These are phyloP conservation scores for Chalciporus sp. DNA, from an alignment of 1,284 basidiomycete genomes.

Conservation along the genomic window DNA sequence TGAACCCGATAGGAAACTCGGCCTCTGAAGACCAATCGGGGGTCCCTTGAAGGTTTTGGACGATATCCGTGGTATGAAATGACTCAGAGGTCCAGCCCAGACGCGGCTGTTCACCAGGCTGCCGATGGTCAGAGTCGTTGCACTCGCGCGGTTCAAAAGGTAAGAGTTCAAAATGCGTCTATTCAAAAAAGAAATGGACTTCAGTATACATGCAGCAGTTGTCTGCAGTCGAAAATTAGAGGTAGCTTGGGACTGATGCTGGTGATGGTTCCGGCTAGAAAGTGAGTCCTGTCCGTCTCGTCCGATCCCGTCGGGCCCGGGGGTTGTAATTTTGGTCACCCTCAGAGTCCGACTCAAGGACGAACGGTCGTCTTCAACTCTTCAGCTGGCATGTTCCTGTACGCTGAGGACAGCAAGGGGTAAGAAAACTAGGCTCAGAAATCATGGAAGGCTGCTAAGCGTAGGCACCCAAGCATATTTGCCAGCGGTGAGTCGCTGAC, in stretches of 20 bases:
- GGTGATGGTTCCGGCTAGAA: no score
- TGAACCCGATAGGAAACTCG: conserved; percentile 1
- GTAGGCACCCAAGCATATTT: no score
- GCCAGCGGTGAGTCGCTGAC: no score
- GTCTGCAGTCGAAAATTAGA: neutral
- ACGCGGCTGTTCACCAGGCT: neutral
- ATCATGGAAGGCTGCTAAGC: no score
- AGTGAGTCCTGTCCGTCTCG: no score
- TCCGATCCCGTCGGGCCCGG: no score
- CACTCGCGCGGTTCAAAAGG: neutral
- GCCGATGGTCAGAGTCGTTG: neutral
- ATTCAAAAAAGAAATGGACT: neutral
- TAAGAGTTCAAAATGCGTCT: neutral
- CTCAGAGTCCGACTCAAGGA: no score
- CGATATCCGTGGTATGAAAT: neutral
- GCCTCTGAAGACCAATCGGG: neutral
- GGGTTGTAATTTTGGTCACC: no score
- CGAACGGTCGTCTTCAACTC: no score
- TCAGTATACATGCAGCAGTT: neutral
- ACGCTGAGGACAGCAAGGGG: no score
- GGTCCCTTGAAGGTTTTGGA: neutral
- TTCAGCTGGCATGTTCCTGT: no score
- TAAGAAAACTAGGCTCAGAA: no score
- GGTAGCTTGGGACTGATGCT: neutral
- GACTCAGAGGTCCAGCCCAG: neutral